These are phyloP conservation scores for Flaveria sonorensis DNA, from an alignment of 129 eudicot genomes.

Conservation along the genomic window DNA sequence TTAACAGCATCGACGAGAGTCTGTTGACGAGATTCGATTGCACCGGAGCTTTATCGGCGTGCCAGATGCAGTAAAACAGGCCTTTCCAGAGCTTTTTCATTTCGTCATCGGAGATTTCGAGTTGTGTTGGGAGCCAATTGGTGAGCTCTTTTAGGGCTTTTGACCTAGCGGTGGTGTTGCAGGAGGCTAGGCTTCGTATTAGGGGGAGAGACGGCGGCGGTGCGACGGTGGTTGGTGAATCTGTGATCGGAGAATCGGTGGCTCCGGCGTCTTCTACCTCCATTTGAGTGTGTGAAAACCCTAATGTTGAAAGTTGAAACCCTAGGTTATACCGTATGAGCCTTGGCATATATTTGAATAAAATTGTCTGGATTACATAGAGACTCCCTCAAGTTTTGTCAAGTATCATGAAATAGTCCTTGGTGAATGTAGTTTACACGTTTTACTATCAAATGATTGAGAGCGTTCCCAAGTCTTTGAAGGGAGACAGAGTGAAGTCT, in stretches of 20 bases:
- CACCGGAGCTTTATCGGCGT: conserved; percentile 70
- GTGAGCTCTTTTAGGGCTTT: conserved; percentile 60
- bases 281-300: conserved; percentile 31
- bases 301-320: conserved; percentile 36
- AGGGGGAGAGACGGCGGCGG: conserved; percentile 37
- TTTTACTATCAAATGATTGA: too few species aligned
- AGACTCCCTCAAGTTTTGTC: not conserved
- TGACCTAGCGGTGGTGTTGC: conserved; percentile 62
- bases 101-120: conserved; percentile 59
- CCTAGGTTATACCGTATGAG: conserved; percentile 24
- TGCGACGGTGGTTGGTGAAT: conserved; percentile 25
- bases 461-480: too few species aligned
- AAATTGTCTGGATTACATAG: not conserved
- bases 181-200: conserved; percentile 66
- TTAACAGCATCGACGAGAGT: conserved; percentile 49
- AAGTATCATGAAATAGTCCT: not conserved
- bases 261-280: conserved; percentile 24
- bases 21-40: conserved; percentile 62
- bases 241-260: conserved; percentile 19
- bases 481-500: too few species aligned
- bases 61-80: conserved; percentile 88
- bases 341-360: conserved; percentile 32
- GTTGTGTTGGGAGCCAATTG: conserved; percentile 59
- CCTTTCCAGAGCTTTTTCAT: conserved; percentile 90
- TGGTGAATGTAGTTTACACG: too few species aligned